Conservation (phyloP, 139 green algal species). For the Chlorella vulgaris region DNA sequence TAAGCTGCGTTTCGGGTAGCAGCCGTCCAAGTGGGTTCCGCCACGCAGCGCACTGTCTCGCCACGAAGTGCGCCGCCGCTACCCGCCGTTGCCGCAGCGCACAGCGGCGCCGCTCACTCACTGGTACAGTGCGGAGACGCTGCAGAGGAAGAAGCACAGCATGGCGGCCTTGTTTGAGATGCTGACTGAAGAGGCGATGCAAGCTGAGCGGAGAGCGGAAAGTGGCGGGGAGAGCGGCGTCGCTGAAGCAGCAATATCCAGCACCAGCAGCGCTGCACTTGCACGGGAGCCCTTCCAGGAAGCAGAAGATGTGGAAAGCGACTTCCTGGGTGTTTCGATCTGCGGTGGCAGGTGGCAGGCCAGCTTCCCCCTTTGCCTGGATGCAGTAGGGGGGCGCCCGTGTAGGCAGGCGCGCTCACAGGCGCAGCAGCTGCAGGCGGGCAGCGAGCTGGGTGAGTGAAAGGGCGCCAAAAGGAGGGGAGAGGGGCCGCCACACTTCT, state of each 20-base stretch:
- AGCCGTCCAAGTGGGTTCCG: not conserved
- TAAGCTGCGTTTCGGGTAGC: not conserved
- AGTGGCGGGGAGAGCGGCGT: not conserved
- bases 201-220: not conserved
- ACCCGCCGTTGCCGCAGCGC: not conserved
- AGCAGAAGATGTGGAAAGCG: not conserved
- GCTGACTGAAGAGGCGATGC: not conserved
- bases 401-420: not conserved
- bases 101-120: not conserved
- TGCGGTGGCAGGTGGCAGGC: not conserved
- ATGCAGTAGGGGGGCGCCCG: not conserved
- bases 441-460: not conserved
- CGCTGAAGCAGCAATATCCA: too few species aligned
- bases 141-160: not conserved
- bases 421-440: not conserved
- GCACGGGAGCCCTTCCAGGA: not conserved
- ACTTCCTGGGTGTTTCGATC: not conserved
- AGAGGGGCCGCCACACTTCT: too few species aligned
- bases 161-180: not conserved
- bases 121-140: not conserved
- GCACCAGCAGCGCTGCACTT: not conserved
- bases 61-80: too few species aligned
- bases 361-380: not conserved
- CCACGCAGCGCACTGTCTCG: not conserved
- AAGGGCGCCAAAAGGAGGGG: too few species aligned